Evolutionary conservation across 1,139 yeast species (phyloP).

Genomic region (Saccharomyces hybrid): DNA sequence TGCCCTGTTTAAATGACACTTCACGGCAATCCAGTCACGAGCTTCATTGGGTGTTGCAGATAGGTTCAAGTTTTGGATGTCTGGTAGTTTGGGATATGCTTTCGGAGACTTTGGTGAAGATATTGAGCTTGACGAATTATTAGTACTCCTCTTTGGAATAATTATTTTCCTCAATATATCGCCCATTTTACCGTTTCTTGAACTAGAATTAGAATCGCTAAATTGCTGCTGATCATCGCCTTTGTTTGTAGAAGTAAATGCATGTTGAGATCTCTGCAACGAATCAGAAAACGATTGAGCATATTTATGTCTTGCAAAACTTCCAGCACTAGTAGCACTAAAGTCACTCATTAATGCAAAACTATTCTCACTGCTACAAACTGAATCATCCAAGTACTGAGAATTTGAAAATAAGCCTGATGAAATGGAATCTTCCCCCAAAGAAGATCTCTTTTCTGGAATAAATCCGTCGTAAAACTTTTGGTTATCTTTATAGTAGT

Average conservation of each 20-base stretch:
- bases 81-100: constrained; percentile 27
- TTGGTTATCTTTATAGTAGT: constrained; percentile 13
- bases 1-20: constrained; percentile 63
- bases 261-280: constrained; percentile 22
- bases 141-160: constrained; percentile 11
- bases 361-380: constrained; percentile 31
- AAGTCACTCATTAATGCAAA: constrained; percentile 48
- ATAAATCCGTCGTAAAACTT: constrained; percentile 16
- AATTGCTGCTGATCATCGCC: not conserved
- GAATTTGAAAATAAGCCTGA: constrained; percentile 26
- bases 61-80: constrained; percentile 21
- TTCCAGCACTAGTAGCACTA: constrained; percentile 87
- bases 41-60: constrained; percentile 22
- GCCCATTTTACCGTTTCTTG: constrained; percentile 18
- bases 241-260: constrained; percentile 1
- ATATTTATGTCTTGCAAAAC: constrained; percentile 63
- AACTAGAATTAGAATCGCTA: constrained; percentile 5
- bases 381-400: constrained; percentile 26
- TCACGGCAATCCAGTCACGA: constrained; percentile 42
- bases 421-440: constrained; percentile 10
- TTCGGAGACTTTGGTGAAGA: constrained; percentile 7
- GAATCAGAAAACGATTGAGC: constrained; percentile 37
- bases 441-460: constrained; percentile 12
- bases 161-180: constrained; percentile 24
- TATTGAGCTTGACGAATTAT: constrained; percentile 19